Conservation (phyloP, 2,329 filamentous ascomycete genomes). For the Capronia epimyces region DNA sequence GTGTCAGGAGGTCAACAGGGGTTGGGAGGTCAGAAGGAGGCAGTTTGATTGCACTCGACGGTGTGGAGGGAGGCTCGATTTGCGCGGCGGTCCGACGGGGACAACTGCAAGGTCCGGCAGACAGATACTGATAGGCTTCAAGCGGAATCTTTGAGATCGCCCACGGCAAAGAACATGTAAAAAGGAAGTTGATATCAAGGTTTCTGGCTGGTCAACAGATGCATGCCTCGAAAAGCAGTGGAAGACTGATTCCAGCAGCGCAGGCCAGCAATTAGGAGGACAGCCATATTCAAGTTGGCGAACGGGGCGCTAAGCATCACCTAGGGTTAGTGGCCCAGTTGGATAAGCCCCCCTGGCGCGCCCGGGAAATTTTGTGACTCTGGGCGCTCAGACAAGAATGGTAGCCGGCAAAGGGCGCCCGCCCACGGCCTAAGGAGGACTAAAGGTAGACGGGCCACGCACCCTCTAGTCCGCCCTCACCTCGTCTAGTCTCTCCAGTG, state of each 20-base stretch:
- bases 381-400: background rate
- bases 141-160: no score
- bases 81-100: background rate
- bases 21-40: conserved; percentile 8
- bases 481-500: conserved; percentile 2
- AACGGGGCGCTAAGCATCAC: conserved; percentile 1
- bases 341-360: background rate
- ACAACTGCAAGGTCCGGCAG: background rate
- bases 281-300: no score
- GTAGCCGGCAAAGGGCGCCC: background rate
- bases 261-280: no score
- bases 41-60: conserved; percentile 21
- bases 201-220: no score
- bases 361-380: background rate
- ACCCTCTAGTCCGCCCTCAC: background rate
- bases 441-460: background rate
- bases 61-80: conserved; percentile 9
- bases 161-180: no score
- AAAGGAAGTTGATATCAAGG: no score
- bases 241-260: no score
- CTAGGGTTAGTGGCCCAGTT: conserved; percentile 3
- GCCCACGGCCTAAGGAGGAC: background rate
- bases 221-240: no score
- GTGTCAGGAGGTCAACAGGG: conserved; percentile 14
- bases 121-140: background rate